These are phyloP conservation scores for Trichoderma atrobrunneum DNA, from an alignment of 2,329 filamentous ascomycete species.

Conservation along the genomic window DNA sequence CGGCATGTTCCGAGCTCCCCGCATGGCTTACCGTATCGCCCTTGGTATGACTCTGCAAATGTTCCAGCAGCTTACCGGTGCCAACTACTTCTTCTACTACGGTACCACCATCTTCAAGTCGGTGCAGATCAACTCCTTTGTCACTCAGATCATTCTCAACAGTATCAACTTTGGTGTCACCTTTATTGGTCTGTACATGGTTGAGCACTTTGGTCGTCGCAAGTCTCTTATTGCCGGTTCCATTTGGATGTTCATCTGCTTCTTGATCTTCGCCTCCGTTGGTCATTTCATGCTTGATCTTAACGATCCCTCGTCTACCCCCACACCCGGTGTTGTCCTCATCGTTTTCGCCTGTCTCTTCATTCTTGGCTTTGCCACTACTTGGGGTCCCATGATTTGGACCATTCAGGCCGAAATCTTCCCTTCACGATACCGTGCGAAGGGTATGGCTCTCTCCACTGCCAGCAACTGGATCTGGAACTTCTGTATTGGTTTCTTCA, in stretches of 20 bases:
- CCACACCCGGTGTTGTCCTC: constrained; percentile 54
- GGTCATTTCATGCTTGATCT: constrained; percentile 48
- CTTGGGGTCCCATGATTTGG: constrained; percentile 66
- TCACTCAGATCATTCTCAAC: constrained; percentile 65
- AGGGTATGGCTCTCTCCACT: constrained; percentile 59
- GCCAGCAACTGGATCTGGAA: constrained; percentile 69
- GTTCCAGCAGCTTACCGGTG: constrained; percentile 66
- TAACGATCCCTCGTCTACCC: constrained; percentile 33
- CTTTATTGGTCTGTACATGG: constrained; percentile 66
- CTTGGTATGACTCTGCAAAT: constrained; percentile 61
- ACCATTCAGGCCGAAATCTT: constrained; percentile 64
- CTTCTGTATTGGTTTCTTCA: constrained; percentile 75
- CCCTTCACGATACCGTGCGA: constrained; percentile 58
- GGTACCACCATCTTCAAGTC: constrained; percentile 51
- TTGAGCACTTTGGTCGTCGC: constrained; percentile 64
- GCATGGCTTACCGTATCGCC: constrained; percentile 61
- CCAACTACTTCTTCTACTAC: constrained; percentile 67
- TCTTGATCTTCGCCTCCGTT: constrained; percentile 56
- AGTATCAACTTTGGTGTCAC: constrained; percentile 67
- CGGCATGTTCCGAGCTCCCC: constrained; percentile 62
- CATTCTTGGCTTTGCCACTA: constrained; percentile 64
- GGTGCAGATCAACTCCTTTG: constrained; percentile 55
- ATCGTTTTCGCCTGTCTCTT: constrained; percentile 64
- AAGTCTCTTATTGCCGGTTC: constrained; percentile 61
- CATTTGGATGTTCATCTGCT: constrained; percentile 59